Percentiles rank a stretch among this genome's conserved stretches.
These are phyloP conservation scores for Bipolaris victoriae DNA, from an alignment of 2,329 filamentous ascomycete species.

Conservation along the genomic window DNA sequence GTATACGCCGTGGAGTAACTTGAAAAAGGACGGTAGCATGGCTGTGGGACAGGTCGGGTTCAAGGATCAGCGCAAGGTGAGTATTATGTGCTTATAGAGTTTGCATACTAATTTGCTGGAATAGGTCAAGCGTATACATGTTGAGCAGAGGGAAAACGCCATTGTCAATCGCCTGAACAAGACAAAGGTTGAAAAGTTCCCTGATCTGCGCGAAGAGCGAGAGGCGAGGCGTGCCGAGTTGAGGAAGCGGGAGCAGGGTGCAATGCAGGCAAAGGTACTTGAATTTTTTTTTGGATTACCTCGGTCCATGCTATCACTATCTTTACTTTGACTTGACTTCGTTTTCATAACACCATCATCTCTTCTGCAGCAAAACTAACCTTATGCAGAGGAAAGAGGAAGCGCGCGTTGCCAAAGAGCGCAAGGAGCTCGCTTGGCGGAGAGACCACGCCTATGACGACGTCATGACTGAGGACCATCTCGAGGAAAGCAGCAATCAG, in stretches of 20 bases:
- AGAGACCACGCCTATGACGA: conserved; percentile 99
- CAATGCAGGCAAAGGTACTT: conserved; percentile 66
- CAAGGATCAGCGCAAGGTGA: conserved; percentile 77
- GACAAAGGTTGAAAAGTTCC: conserved; percentile 86
- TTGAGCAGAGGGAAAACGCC: conserved; percentile 80
- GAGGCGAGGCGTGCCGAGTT: conserved; percentile 76
- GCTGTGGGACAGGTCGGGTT: conserved; percentile 93
- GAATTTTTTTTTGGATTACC: neutral
- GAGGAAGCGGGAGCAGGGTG: conserved; percentile 72
- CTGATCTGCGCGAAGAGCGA: conserved; percentile 81
- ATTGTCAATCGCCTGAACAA: conserved; percentile 99
- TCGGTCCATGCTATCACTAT: neutral
- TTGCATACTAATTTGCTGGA: conserved; percentile 5
- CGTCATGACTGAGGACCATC: conserved; percentile 80
- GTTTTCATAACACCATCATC: neutral
- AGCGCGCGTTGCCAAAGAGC: conserved; percentile 73
- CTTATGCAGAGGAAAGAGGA: conserved; percentile 74
- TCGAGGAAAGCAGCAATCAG: conserved; percentile 82
- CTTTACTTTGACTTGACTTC: neutral
- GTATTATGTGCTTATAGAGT: neutral
- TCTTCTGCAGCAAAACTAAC: conserved; percentile 13
- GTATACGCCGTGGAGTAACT: conserved; percentile 97
- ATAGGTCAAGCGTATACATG: conserved; percentile 79
- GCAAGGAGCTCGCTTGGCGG: conserved; percentile 88
- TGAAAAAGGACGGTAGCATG: conserved; percentile 96